These are phyloP conservation scores for Nidularia pulvinata DNA, from an alignment of 768 basidiomycete genomes.

Conservation along the genomic window DNA sequence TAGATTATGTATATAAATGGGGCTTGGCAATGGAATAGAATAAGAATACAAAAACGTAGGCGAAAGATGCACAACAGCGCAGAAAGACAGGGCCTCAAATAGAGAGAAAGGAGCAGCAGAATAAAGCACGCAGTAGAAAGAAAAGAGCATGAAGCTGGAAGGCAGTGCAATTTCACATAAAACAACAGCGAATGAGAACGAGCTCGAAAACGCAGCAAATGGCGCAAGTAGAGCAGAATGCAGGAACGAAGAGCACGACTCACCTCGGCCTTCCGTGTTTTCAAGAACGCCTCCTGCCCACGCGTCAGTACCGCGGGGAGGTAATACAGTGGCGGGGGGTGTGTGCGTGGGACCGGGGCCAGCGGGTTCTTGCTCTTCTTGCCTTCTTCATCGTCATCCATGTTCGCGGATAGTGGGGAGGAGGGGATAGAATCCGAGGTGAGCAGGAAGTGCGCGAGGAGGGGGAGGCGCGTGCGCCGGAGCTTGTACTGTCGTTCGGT, in stretches of 20 bases:
- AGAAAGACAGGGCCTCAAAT: not conserved
- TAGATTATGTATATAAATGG: no score
- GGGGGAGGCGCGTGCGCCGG: constrained; percentile 68
- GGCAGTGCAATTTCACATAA: not conserved
- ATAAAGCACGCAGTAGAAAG: not conserved
- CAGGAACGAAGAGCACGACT: constrained; percentile 6
- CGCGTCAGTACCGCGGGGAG: constrained; percentile 69
- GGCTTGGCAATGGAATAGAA: no score
- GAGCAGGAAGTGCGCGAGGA: constrained; percentile 72
- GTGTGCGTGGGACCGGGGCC: constrained; percentile 53
- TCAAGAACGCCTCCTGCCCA: constrained; percentile 68
- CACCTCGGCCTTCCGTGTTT: constrained; percentile 64
- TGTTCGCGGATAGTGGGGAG: not conserved
- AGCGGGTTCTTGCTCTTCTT: constrained; percentile 26
- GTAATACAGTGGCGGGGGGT: constrained; percentile 80
- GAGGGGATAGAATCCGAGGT: constrained; percentile 69
- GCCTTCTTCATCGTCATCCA: not conserved
- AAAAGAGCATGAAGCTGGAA: not conserved
- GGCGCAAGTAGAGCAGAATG: not conserved
- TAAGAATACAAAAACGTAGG: not conserved
- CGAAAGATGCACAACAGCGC: not conserved
- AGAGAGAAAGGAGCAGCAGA: not conserved
- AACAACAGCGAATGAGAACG: no score
- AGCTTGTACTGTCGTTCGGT: constrained; percentile 58
- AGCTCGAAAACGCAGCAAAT: no score